These are phyloP conservation scores for Knoxia roxburghii DNA, from an alignment of 257 asterid genomes.

Conservation along the genomic window DNA sequence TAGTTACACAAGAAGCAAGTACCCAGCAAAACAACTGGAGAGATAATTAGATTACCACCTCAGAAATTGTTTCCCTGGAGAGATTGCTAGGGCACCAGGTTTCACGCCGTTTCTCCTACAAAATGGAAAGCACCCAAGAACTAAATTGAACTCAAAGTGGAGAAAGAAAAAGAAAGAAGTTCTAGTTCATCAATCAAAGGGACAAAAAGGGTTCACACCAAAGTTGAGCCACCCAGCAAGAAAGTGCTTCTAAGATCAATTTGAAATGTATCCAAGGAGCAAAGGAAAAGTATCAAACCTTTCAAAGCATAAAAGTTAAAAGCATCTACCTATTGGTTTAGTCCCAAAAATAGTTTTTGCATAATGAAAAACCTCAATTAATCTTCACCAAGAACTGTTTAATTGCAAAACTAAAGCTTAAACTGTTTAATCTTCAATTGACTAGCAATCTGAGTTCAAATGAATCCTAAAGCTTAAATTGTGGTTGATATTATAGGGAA, in stretches of 20 bases:
- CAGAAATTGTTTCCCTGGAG: conserved; percentile 41
- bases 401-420: too few species aligned
- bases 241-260: background rate
- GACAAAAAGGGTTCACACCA: background rate
- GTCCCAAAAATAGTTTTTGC: background rate
- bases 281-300: background rate
- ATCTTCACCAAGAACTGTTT: background rate
- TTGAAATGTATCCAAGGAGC: background rate
- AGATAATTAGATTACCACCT: conserved; percentile 40
- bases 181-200: background rate
- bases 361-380: background rate
- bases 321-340: background rate
- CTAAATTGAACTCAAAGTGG: conserved; percentile 8
- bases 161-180: conserved; percentile 12
- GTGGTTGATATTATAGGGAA: background rate
- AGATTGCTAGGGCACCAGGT: conserved; percentile 95
- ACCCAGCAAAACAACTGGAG: background rate
- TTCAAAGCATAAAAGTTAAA: background rate
- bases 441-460: background rate
- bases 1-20: conserved; percentile 1
- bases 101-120: conserved; percentile 83
- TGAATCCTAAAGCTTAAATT: background rate
- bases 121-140: conserved; percentile 18
- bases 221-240: background rate
- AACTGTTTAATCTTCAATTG: too few species aligned